phyloP scores from a whole-genome alignment of 2,329 filamentous ascomycete genomes.

The Lecanicillium sp. region DNA sequence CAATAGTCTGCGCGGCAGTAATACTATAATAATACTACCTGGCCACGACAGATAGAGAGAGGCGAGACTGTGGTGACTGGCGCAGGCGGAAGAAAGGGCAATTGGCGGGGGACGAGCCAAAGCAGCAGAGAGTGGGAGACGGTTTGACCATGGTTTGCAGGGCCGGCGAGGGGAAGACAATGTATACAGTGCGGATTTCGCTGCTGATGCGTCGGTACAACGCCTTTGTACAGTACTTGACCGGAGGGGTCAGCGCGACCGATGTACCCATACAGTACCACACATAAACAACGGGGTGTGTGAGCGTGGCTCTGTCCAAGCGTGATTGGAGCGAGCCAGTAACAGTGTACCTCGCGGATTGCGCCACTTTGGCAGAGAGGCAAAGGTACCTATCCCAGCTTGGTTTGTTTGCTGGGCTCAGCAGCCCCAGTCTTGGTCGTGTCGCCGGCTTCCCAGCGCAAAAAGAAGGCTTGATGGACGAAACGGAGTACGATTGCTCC shows the following conservation, averaged over 20 bases:
- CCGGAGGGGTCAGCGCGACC: slow-evolving; percentile 19
- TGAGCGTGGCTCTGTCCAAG: slow-evolving; percentile 7
- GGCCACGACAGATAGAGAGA: too few relatives aligned
- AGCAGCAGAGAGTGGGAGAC: too few relatives aligned
- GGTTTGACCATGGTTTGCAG: too few relatives aligned
- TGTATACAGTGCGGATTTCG: slow-evolving; percentile 27
- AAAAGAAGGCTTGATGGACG: too few relatives aligned
- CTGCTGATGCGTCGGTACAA: slow-evolving; percentile 18
- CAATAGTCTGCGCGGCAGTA: too few relatives aligned
- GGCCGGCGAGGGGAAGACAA: slow-evolving; percentile 6
- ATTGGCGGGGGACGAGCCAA: too few relatives aligned
- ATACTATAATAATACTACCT: too few relatives aligned
- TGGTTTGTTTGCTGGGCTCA: not conserved
- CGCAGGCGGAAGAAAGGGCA: too few relatives aligned
- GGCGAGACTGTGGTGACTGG: too few relatives aligned
- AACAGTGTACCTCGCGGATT: slow-evolving; percentile 6
- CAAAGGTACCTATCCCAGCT: slow-evolving; percentile 5
- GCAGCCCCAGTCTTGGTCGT: too few relatives aligned
- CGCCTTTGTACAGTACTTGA: slow-evolving; percentile 26
- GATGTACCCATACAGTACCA: slow-evolving; percentile 32
- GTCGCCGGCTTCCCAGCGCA: too few relatives aligned
- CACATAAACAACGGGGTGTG: slow-evolving; percentile 11
- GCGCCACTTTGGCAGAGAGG: slow-evolving; percentile 7
- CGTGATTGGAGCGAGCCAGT: slow-evolving; percentile 1
- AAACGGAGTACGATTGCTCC: too few relatives aligned